These are phyloP conservation scores for Xylariaceae sp. DNA, from an alignment of 2,329 filamentous ascomycete species.

Conservation along the genomic window DNA sequence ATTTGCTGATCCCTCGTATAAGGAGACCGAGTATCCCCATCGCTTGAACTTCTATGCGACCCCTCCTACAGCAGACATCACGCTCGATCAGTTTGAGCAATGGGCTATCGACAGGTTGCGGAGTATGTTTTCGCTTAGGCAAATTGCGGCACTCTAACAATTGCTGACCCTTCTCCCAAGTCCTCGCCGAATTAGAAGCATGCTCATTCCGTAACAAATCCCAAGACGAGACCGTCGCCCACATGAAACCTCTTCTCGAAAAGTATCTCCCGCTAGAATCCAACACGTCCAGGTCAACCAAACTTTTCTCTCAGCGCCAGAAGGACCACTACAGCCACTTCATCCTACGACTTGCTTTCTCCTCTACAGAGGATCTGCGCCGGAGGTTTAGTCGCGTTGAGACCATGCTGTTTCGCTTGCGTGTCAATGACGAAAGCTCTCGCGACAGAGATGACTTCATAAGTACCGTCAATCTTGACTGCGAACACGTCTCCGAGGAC, in stretches of 20 bases:
- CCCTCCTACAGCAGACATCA: slow-evolving; percentile 89
- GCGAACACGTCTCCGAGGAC: slow-evolving; percentile 75
- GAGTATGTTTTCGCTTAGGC: slow-evolving; percentile 44
- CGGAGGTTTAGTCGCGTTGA: slow-evolving; percentile 83
- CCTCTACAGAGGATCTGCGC: slow-evolving; percentile 84
- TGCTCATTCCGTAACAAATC: slow-evolving; percentile 92
- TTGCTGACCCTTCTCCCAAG: slow-evolving; percentile 39
- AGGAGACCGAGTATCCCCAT: slow-evolving; percentile 74
- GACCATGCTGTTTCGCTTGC: slow-evolving; percentile 80
- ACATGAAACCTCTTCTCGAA: slow-evolving; percentile 82
- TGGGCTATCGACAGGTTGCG: slow-evolving; percentile 93
- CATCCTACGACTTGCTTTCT: slow-evolving; percentile 89
- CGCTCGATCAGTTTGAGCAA: slow-evolving; percentile 95
- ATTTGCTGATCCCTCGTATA: slow-evolving; percentile 73
- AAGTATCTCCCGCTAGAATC: slow-evolving; percentile 48
- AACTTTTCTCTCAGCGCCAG: slow-evolving; percentile 69
- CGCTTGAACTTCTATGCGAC: slow-evolving; percentile 88
- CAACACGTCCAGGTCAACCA: slow-evolving; percentile 35
- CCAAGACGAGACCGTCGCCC: slow-evolving; percentile 72
- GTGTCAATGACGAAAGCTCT: slow-evolving; percentile 72
- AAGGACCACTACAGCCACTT: slow-evolving; percentile 99
- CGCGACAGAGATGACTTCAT: slow-evolving; percentile 75
- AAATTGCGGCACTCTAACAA: neutral
- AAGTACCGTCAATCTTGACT: slow-evolving; percentile 71
- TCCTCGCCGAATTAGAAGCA: slow-evolving; percentile 84